phyloP scores from a whole-genome alignment of 805 yeast genomes.

The Dipodascus albidus region DNA sequence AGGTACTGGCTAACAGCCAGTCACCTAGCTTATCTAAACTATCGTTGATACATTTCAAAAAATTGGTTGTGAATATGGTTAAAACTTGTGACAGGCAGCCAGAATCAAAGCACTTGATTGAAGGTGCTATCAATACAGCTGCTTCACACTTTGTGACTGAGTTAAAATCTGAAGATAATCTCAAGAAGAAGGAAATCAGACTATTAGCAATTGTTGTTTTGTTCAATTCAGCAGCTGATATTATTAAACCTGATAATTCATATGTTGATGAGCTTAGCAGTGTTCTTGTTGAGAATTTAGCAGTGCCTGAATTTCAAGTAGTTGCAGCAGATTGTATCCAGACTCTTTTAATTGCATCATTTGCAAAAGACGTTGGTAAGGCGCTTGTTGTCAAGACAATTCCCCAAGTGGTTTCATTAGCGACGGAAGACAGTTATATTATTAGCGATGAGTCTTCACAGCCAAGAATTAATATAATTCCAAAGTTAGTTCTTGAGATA shows the following conservation, averaged over 20 bases:
- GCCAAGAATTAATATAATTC: slow-evolving; percentile 2
- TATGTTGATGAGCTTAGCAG: slow-evolving; percentile 29
- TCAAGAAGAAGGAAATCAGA: neutral
- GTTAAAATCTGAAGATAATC: slow-evolving; percentile 5
- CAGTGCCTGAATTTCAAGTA: slow-evolving; percentile 26
- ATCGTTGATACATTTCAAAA: slow-evolving; percentile 40
- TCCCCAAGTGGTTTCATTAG: slow-evolving; percentile 31
- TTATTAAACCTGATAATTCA: slow-evolving; percentile 23
- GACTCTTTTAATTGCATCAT: slow-evolving; percentile 35
- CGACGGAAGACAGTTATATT: slow-evolving; percentile 16
- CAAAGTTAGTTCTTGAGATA: slow-evolving; percentile 35
- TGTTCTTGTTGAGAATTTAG: slow-evolving; percentile 28
- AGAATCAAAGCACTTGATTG: slow-evolving; percentile 21
- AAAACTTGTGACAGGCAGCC: slow-evolving; percentile 9
- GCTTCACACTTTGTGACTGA: slow-evolving; percentile 10
- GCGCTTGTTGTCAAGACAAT: slow-evolving; percentile 34
- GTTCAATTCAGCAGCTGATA: slow-evolving; percentile 7
- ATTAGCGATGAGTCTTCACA: slow-evolving; percentile 6
- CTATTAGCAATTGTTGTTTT: slow-evolving; percentile 3
- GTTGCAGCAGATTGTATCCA: slow-evolving; percentile 52
- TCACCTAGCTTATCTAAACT: slow-evolving; percentile 15
- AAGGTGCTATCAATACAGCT: slow-evolving; percentile 19
- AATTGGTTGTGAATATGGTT: slow-evolving; percentile 25
- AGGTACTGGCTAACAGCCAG: slow-evolving; percentile 36
- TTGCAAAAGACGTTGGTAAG: slow-evolving; percentile 24